Evolutionary conservation across 1,284 basidiomycete species (phyloP), one percentile per base, ranked within the genome.

Genomic region (Ganoderma multipileum): DNA sequence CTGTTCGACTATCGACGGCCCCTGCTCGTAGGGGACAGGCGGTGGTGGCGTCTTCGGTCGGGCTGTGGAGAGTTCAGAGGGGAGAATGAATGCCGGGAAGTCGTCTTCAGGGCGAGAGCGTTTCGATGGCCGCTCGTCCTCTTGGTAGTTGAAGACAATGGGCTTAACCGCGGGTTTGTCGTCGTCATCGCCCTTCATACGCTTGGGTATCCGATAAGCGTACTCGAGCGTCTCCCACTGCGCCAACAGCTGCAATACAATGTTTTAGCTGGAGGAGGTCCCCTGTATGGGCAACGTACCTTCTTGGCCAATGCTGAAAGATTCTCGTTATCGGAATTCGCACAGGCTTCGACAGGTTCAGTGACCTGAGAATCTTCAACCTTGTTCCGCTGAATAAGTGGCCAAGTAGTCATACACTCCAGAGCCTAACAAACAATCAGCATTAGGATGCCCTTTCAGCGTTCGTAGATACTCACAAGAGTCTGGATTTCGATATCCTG

Each of bases 361-460:
- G 89, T 87, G 61, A 98, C 90, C 76, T 90, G 90, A 0, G 95
- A 95, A 77, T 95, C 94, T 69, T 96, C 94, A 42, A 99, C 91
- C 82, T 99, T 99, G 83, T 98, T 98, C 61, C 94, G 89, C 63
- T 92, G 91, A 63, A 95, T 85, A 33, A 98, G 82, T 0, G 95
- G 95, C 96, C 96, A 98, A 6, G 82, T 84, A 65, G 80, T 75
- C 86, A 98, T 90, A 73, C 89, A 90, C 76, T 93, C 87, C 67
- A 97, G 81, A 2, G 90, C 87, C 94, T 96, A 71, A 38, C 30
- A 67, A 63, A 30, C 57, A 41, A 36, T 76, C 36, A 73, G 64
- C 28, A 3, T 67, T 57, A 55, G 23, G n/a, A 26, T 4, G 16
- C 12, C 23, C 23, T 39, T 16, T 16, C 23, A 41, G 14, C 16